Conservation (phyloP, 1,284 basidiomycete species). For the Inonotus hispidus region DNA sequence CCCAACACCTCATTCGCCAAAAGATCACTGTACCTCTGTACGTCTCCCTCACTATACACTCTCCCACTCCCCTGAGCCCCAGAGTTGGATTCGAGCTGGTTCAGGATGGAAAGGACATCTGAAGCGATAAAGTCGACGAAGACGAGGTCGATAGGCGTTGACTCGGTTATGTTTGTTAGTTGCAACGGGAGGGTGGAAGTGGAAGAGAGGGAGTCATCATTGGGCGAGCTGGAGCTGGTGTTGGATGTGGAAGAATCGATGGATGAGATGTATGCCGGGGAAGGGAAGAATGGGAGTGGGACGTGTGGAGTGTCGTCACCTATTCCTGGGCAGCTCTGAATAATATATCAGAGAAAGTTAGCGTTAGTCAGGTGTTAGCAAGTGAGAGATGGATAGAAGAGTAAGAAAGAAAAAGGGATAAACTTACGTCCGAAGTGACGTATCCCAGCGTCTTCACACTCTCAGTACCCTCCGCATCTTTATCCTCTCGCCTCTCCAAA, state of each 20-base stretch:
- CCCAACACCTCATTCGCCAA: slow-evolving; percentile 49
- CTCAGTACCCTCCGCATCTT: background rate
- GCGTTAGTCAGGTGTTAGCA: too few relatives aligned
- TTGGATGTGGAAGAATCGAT: slow-evolving; percentile 24
- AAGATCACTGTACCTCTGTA: slow-evolving; percentile 45
- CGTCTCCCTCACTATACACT: slow-evolving; percentile 47
- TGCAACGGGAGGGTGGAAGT: too few relatives aligned
- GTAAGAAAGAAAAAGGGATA: too few relatives aligned
- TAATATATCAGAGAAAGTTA: background rate
- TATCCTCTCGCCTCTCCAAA: slow-evolving; percentile 1
- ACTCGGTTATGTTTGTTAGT: slow-evolving; percentile 44
- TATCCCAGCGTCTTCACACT: slow-evolving; percentile 42
- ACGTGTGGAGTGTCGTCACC: slow-evolving; percentile 65
- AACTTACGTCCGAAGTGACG: slow-evolving; percentile 65
- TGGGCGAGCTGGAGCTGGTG: too few relatives aligned
- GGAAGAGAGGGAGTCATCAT: too few relatives aligned
- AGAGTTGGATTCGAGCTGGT: slow-evolving; percentile 46
- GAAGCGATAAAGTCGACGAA: slow-evolving; percentile 62
- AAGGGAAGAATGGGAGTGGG: slow-evolving; percentile 48
- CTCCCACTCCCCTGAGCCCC: slow-evolving; percentile 18
- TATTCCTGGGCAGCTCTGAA: slow-evolving; percentile 40
- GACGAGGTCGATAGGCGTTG: slow-evolving; percentile 52
- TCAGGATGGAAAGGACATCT: slow-evolving; percentile 49
- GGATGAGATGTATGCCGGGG: slow-evolving; percentile 58
- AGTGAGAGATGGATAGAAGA: too few relatives aligned